Evolutionary conservation across 257 asterid species (phyloP), one percentile per base, ranked within the genome.

Genomic region (Schizonepeta tenuifolia): DNA sequence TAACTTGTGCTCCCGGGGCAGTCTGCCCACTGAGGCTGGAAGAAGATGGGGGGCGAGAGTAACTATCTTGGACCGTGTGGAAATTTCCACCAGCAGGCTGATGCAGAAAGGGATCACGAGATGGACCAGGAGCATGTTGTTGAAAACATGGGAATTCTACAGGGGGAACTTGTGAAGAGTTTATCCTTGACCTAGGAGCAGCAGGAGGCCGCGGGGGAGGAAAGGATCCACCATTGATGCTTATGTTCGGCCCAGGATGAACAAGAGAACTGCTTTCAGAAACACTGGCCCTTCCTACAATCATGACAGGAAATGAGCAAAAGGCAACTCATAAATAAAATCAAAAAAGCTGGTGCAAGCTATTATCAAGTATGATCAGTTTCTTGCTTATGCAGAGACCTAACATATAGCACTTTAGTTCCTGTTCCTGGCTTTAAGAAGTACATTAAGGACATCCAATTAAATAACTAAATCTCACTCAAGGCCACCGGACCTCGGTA

Each of bases 11-110:
- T 40, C 84, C 87, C 40, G 85, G 81, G 69, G 75, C 74, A 11
- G 82, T 57, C 75, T 83, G 94, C 33, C 83, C 82, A 22, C 77
- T 82, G 75, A 80, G 80, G 70, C 58, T 79, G 77, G 94, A 84
- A 59, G 97, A 84, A 77, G 96, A 82, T 24, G 88, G 85, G 31
- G 81, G 83, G 69, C 76, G 86, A 6, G 80, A 73, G 80, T 83
- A 80, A 79, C 74, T 84, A 65, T 84, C 86, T 76, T 67, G 89
- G 69, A 65, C 76, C 81, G 74, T 53, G 65, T 78, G 85, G 64
- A 84, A 68, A 79, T 72, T 83, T 61, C 81, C 87, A 66, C 70
- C 60, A 67, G 85, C 76, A 22, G 92, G 51, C 58, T 79, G 80
- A 68, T 81, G 84, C 65, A 79, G 71, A 73, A 82, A 85, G 35